Percentiles rank a stretch among this genome's conserved stretches.
These are phyloP conservation scores for Phytophthora syringae DNA, from an alignment of 352 stramenopile genomes.

Conservation along the genomic window DNA sequence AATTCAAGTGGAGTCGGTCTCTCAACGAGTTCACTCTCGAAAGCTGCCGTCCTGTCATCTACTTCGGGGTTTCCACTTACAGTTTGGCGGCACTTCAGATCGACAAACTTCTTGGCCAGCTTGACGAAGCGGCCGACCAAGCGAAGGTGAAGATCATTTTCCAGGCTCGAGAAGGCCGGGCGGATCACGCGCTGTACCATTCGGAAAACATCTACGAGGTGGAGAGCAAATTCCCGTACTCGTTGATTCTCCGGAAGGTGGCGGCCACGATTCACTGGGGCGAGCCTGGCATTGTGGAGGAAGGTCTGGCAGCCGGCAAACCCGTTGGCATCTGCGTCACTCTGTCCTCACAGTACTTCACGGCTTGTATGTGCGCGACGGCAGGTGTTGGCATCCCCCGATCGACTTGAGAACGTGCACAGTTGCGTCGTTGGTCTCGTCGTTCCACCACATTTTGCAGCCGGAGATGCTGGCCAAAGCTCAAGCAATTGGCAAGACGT, in stretches of 20 bases:
- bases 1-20: slow-evolving; percentile 37
- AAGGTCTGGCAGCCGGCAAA: slow-evolving; percentile 79
- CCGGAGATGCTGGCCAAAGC: slow-evolving; percentile 46
- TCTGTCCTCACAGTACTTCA: slow-evolving; percentile 91
- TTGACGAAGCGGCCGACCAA: slow-evolving; percentile 43
- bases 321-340: slow-evolving; percentile 91
- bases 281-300: slow-evolving; percentile 79
- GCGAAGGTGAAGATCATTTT: slow-evolving; percentile 61
- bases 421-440: slow-evolving; percentile 56
- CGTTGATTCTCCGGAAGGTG: slow-evolving; percentile 85
- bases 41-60: slow-evolving; percentile 40
- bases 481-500: slow-evolving; percentile 48
- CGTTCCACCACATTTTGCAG: slow-evolving; percentile 63
- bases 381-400: slow-evolving; percentile 76
- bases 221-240: slow-evolving; percentile 55
- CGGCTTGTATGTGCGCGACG: slow-evolving; percentile 73
- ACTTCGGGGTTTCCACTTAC: slow-evolving; percentile 47
- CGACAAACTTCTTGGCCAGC: slow-evolving; percentile 35
- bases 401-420: slow-evolving; percentile 73
- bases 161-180: slow-evolving; percentile 41
- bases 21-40: slow-evolving; percentile 42
- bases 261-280: slow-evolving; percentile 80
- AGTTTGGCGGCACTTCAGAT: slow-evolving; percentile 35
- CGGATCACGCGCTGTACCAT: slow-evolving; percentile 20
- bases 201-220: slow-evolving; percentile 47